A percentile compares a stretch with the other conserved stretches of the same genome.
These are phyloP conservation scores for Fraxinus velutina DNA, from an alignment of 305 asterid species.

Conservation along the genomic window DNA sequence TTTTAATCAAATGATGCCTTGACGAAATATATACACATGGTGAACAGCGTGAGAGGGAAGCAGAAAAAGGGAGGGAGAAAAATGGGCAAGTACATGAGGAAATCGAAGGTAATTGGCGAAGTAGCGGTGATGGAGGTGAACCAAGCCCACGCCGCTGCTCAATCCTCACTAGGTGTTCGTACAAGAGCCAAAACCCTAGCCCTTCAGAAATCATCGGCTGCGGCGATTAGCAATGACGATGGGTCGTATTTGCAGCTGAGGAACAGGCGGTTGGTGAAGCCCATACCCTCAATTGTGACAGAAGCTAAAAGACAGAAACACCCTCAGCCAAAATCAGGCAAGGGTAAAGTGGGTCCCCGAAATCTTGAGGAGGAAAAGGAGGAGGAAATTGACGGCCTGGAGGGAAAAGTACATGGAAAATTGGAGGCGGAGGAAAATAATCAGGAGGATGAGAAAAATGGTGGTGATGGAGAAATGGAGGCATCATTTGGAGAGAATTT, in stretches of 20 bases:
- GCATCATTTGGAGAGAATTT: constrained; percentile 28
- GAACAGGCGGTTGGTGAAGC: constrained; percentile 25
- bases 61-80: background rate
- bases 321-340: background rate
- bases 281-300: constrained; percentile 7
- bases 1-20: background rate
- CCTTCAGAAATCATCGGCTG: constrained; percentile 20
- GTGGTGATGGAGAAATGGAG: constrained; percentile 2
- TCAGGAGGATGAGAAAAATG: background rate
- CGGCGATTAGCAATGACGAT: constrained; percentile 13
- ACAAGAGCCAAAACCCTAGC: constrained; percentile 40
- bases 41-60: background rate
- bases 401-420: background rate
- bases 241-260: constrained; percentile 40
- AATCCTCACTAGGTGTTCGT: constrained; percentile 30
- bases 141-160: background rate
- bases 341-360: background rate
- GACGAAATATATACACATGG: background rate
- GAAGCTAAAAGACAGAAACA: constrained; percentile 19
- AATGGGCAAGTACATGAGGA: constrained; percentile 33
- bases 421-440: constrained; percentile 5
- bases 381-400: background rate
- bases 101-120: constrained; percentile 19
- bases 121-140: constrained; percentile 17
- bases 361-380: background rate